A percentile compares a stretch with the other conserved stretches of the same genome.
phyloP scores from a whole-genome alignment of 192 early-diverging fungal species.

The Phycomyces nitens region DNA sequence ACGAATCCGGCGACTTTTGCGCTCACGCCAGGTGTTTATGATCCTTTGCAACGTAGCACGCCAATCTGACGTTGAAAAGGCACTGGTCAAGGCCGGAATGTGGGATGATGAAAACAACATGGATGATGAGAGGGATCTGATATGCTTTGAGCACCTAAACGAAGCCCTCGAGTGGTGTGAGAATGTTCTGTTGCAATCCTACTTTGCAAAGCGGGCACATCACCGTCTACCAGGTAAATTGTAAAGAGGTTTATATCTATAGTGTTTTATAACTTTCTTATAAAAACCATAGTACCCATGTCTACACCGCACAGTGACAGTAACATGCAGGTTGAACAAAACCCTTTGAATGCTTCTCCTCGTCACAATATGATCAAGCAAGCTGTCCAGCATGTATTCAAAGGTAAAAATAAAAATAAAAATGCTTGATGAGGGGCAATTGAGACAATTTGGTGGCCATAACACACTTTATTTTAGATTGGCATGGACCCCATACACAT shows the following conservation, averaged over 20 bases:
- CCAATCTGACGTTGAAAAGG: conserved; percentile 62
- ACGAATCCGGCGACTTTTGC: conserved; percentile 73
- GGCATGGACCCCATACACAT: conserved; percentile 16
- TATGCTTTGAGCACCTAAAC: conserved; percentile 77
- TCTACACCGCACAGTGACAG: background rate
- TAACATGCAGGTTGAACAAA: background rate
- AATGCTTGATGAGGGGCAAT: background rate
- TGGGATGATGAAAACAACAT: conserved; percentile 48
- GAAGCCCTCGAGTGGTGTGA: conserved; percentile 94
- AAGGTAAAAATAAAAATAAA: conserved; percentile 21
- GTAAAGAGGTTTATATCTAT: background rate
- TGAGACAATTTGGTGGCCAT: too few relatives aligned
- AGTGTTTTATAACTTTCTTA: too few relatives aligned
- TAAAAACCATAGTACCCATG: background rate
- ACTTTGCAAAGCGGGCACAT: conserved; percentile 55
- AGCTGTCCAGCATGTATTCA: conserved; percentile 26
- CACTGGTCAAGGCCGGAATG: conserved; percentile 62
- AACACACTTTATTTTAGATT: conserved; percentile 10
- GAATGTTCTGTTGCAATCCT: conserved; percentile 78
- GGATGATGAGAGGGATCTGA: conserved; percentile 44
- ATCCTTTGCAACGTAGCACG: conserved; percentile 74
- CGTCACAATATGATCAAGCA: conserved; percentile 29
- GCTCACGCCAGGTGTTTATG: conserved; percentile 68
- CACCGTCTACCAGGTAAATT: conserved; percentile 12
- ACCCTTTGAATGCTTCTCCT: conserved; percentile 15